Evolutionary conservation across 2,329 filamentous ascomycete genomes (phyloP), one percentile per base, ranked within the genome.

Genomic region (Diaporthe longicolla): DNA sequence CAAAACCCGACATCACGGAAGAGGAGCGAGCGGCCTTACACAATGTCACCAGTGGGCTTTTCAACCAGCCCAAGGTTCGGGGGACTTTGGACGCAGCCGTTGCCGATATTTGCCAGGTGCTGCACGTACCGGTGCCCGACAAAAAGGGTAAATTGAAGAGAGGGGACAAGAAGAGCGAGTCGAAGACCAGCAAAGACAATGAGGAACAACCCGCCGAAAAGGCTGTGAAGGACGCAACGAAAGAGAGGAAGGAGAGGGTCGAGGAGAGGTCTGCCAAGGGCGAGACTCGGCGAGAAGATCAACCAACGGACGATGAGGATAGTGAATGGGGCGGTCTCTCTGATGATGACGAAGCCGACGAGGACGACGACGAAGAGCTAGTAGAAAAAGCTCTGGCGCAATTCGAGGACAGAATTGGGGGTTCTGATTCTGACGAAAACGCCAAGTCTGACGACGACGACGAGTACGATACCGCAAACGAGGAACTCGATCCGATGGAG

Each of bases 11-110:
- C 1, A 79, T 90, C 4, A 84, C 86, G 1, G 87, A 88, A 57
- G 88, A 90, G 69, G 87, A 90, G 77, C 83, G 82, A 70, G 77
- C 80, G 0, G 85, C 87, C 3, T 81, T 90, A 35, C 89, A 91
- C 78, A 91, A 91, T 78, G 89, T 91, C 69, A 91, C 89, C 35
- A 91, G 89, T 74, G 85, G 85, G 10, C 82, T 91, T 3, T 90
- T 87, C 79, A 90, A 88, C 74, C 83, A 85, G 70, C 84, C 84
- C 8, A 83, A 86, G 40, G 88, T 90, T 70, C 87, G 85, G 76
- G 83, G 86, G 66, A 84, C 85, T 3, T 81, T 89, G 13, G 84
- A 87, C 35, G 84, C 85, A 77, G 89, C 88, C 1, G 77, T 90
- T 19, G 82, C 82, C 72, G 85, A 82, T 37, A 84, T 89, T 4